phyloP scores from a whole-genome alignment of 768 basidiomycete species.

The Punctularia strigosozonata region DNA sequence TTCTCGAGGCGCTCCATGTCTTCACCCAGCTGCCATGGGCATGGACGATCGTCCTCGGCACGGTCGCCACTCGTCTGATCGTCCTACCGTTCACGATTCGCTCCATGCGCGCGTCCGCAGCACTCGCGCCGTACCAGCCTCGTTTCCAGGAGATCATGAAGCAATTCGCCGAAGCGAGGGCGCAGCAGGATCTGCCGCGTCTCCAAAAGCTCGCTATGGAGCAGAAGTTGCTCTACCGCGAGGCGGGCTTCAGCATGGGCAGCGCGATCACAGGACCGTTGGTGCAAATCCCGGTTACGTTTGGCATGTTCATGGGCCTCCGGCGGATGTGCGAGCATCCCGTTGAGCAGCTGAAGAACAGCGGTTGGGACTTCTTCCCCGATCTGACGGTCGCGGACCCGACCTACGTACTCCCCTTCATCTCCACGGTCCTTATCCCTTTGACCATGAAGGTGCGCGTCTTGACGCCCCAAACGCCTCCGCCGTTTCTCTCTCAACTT shows the following conservation, averaged over 20 bases:
- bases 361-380: constrained; percentile 61
- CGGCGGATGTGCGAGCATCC: constrained; percentile 61
- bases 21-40: constrained; percentile 71
- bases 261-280: constrained; percentile 44
- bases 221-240: constrained; percentile 41
- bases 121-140: constrained; percentile 46
- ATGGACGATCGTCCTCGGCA: constrained; percentile 62
- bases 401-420: constrained; percentile 56
- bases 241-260: constrained; percentile 52
- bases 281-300: constrained; percentile 62
- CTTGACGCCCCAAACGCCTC: too few species aligned
- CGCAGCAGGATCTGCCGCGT: constrained; percentile 24
- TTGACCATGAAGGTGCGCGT: too few species aligned
- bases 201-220: constrained; percentile 32
- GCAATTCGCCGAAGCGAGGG: constrained; percentile 19
- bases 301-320: constrained; percentile 78
- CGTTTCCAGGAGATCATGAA: constrained; percentile 45
- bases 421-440: constrained; percentile 35
- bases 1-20: constrained; percentile 60
- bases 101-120: constrained; percentile 43
- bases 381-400: constrained; percentile 78
- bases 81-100: constrained; percentile 52
- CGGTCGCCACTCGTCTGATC: constrained; percentile 45
- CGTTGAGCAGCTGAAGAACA: constrained; percentile 61
- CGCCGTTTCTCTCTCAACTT: too few species aligned